Percentiles rank a stretch among this genome's conserved stretches.
Evolutionary conservation across 106 monocot genomes (phyloP).

Genomic region (Dactylorhiza incarnata): DNA sequence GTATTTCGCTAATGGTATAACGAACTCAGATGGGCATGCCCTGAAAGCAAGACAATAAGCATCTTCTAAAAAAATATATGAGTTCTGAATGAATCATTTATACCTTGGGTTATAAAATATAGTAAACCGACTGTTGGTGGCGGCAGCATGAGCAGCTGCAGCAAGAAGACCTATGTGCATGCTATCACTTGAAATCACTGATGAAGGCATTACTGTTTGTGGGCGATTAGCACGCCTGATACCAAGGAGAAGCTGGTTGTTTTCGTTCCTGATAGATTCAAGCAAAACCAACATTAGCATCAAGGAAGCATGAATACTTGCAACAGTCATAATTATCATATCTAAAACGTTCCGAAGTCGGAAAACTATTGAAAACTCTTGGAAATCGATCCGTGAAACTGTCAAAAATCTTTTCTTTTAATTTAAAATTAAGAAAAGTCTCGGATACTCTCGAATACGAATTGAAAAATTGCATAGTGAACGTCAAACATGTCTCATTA

Average conservation of each 20-base stretch:
- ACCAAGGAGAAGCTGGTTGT: constrained; percentile 75
- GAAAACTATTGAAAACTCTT: too few relatives aligned
- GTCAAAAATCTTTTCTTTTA: too few relatives aligned
- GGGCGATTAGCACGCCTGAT: constrained; percentile 82
- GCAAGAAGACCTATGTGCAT: constrained; percentile 98
- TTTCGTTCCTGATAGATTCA: constrained; percentile 66
- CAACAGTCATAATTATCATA: too few relatives aligned
- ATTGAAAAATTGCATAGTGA: too few relatives aligned
- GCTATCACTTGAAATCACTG: constrained; percentile 91
- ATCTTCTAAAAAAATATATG: neutral
- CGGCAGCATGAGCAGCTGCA: constrained; percentile 91
- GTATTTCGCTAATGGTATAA: constrained; percentile 85
- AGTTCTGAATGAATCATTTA: neutral
- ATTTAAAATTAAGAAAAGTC: too few relatives aligned
- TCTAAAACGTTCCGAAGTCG: too few relatives aligned
- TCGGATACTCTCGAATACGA: too few relatives aligned
- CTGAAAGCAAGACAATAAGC: constrained; percentile 20
- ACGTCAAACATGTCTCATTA: too few relatives aligned
- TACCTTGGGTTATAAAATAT: constrained; percentile 96
- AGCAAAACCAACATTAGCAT: neutral
- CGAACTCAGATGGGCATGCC: constrained; percentile 88
- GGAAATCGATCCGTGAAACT: too few relatives aligned
- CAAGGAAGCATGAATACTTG: too few relatives aligned
- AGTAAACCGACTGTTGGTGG: constrained; percentile 82
- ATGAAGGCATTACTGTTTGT: constrained; percentile 91